Conservation (phyloP, 2,329 filamentous ascomycete species). For the Amauroascus verrucosus region DNA sequence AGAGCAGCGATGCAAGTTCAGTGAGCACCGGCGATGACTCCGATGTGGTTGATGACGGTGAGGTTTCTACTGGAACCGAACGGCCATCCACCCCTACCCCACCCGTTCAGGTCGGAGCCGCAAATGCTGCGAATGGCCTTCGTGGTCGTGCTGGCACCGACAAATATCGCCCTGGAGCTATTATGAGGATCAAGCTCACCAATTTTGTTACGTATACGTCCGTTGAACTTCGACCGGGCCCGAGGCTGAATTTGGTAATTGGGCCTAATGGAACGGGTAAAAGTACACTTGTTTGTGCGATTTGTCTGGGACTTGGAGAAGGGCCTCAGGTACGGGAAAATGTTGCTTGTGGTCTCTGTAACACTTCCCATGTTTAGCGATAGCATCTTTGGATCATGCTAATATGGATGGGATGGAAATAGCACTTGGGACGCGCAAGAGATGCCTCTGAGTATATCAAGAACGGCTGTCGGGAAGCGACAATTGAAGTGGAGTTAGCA, state of each 20-base stretch:
- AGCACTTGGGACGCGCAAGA: constrained; percentile 75
- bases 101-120: not conserved
- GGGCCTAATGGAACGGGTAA: constrained; percentile 98
- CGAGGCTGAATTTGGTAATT: constrained; percentile 95
- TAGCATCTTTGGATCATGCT: not conserved
- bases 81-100: not conserved
- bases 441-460: constrained; percentile 87
- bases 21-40: constrained; percentile 6
- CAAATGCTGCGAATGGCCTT: not conserved
- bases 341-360: not conserved
- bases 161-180: constrained; percentile 60
- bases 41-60: constrained; percentile 9
- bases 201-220: constrained; percentile 94
- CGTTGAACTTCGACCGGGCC: constrained; percentile 82
- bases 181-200: constrained; percentile 71
- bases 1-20: constrained; percentile 2
- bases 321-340: constrained; percentile 47
- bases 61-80: not conserved
- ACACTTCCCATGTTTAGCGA: not conserved
- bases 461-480: constrained; percentile 65
- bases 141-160: not conserved
- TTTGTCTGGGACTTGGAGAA: constrained; percentile 85
- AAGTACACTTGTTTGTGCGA: constrained; percentile 92
- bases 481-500: constrained; percentile 81
- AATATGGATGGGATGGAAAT: constrained; percentile 2